These are phyloP conservation scores for Byssothecium circinans DNA, from an alignment of 2,329 filamentous ascomycete species.

Conservation along the genomic window DNA sequence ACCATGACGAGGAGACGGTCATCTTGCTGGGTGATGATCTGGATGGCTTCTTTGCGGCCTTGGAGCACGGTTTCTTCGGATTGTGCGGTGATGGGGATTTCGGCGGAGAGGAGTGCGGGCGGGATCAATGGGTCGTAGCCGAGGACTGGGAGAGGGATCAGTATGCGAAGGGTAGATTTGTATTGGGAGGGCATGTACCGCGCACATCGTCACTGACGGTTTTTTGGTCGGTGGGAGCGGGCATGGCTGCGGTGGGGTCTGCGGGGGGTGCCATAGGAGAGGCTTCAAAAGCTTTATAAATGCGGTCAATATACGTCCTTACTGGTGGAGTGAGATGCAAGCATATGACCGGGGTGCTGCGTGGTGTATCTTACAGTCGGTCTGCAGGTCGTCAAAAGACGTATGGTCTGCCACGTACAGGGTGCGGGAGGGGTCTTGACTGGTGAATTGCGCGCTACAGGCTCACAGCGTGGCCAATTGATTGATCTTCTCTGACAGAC, in stretches of 20 bases:
- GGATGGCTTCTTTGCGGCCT: slow-evolving; percentile 68
- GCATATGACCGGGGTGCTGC: too few relatives aligned
- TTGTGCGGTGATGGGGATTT: slow-evolving; percentile 68
- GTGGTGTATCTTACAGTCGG: slow-evolving; percentile 14
- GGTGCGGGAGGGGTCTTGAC: slow-evolving; percentile 8
- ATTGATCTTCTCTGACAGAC: not conserved
- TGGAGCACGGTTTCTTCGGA: slow-evolving; percentile 70
- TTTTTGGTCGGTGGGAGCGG: slow-evolving; percentile 29
- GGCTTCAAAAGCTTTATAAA: slow-evolving; percentile 11
- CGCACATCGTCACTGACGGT: slow-evolving; percentile 55
- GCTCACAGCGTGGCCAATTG: slow-evolving; percentile 1
- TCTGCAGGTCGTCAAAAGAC: slow-evolving; percentile 5
- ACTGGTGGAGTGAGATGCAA: not conserved
- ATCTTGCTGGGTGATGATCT: slow-evolving; percentile 75
- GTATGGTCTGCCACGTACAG: slow-evolving; percentile 8
- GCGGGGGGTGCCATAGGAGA: slow-evolving; percentile 8
- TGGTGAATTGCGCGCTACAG: slow-evolving; percentile 5
- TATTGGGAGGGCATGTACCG: slow-evolving; percentile 41
- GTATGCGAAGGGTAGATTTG: not conserved
- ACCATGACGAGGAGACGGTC: slow-evolving; percentile 93
- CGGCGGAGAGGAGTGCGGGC: slow-evolving; percentile 80
- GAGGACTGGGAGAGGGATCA: slow-evolving; percentile 62
- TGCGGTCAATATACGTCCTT: slow-evolving; percentile 2
- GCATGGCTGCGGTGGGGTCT: slow-evolving; percentile 26
- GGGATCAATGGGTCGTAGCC: slow-evolving; percentile 93